A percentile compares a stretch with the other conserved stretches of the same genome.
Conservation (phyloP, 306 rosid genomes). For the Glycine soja region DNA sequence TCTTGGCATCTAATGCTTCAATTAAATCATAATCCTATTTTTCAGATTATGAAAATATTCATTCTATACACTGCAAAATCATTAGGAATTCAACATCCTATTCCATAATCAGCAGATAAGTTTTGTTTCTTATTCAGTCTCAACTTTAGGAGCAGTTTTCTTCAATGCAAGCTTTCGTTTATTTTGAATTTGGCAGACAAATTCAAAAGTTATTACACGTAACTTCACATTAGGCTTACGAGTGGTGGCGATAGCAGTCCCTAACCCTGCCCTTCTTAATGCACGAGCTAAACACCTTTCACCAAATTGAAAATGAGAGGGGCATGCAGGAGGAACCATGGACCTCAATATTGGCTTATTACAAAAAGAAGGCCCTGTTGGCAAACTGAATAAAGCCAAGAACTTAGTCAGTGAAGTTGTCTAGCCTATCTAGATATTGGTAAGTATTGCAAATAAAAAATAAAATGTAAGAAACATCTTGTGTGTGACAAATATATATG, state of each 20-base stretch:
- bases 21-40: constrained; percentile 39
- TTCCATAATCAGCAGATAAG: constrained; percentile 33
- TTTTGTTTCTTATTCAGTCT: constrained; percentile 41
- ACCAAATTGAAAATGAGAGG: constrained; percentile 48
- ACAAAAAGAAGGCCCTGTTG: constrained; percentile 55
- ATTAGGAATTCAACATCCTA: constrained; percentile 24
- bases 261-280: constrained; percentile 49
- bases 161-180: constrained; percentile 48
- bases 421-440: constrained; percentile 7
- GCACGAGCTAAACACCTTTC: constrained; percentile 54
- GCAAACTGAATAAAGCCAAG: constrained; percentile 47
- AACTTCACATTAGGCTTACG: constrained; percentile 48
- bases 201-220: constrained; percentile 44
- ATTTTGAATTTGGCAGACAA: constrained; percentile 50
- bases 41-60: constrained; percentile 24
- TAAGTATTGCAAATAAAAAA: constrained; percentile 27
- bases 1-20: constrained; percentile 22
- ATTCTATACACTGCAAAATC: constrained; percentile 47
- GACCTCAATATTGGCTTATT: constrained; percentile 55
- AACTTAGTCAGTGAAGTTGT: constrained; percentile 39
- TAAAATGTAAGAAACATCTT: background rate
- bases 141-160: constrained; percentile 40
- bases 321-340: constrained; percentile 53
- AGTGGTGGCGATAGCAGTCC: constrained; percentile 36
- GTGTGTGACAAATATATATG: no score